Evolutionary conservation across 2,329 filamentous ascomycete species (phyloP).

Genomic region (Aureobasidium sp.): DNA sequence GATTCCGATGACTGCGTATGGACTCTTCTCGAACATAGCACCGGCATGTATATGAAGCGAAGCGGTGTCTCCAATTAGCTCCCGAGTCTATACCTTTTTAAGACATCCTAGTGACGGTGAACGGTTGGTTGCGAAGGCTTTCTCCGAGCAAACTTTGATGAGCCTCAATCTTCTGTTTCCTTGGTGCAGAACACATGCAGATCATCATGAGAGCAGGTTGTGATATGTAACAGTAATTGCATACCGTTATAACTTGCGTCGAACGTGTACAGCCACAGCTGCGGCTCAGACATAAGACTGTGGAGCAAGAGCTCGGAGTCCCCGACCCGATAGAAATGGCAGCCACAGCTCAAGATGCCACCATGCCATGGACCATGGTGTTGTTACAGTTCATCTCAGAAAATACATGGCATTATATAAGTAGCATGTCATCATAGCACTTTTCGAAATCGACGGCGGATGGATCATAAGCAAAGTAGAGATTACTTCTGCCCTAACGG

Average conservation of each 20-base stretch:
- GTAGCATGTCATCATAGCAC: too few species aligned
- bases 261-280: too few species aligned
- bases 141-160: neutral
- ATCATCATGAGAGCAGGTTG: neutral
- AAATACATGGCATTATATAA: too few species aligned
- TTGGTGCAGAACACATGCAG: neutral
- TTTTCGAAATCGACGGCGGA: too few species aligned
- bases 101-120: neutral
- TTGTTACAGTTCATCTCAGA: too few species aligned
- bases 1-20: neutral
- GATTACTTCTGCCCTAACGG: too few species aligned
- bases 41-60: neutral
- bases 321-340: too few species aligned
- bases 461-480: too few species aligned
- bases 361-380: too few species aligned
- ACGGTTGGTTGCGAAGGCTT: neutral
- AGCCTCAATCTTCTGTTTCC: neutral
- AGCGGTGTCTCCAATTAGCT: neutral
- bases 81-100: neutral
- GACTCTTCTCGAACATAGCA: neutral
- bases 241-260: neutral
- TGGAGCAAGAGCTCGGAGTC: too few species aligned
- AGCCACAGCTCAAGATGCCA: too few species aligned
- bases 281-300: too few species aligned
- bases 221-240: neutral